phyloP scores from a whole-genome alignment of 768 basidiomycete genomes.

The Termitomyces sp. region DNA sequence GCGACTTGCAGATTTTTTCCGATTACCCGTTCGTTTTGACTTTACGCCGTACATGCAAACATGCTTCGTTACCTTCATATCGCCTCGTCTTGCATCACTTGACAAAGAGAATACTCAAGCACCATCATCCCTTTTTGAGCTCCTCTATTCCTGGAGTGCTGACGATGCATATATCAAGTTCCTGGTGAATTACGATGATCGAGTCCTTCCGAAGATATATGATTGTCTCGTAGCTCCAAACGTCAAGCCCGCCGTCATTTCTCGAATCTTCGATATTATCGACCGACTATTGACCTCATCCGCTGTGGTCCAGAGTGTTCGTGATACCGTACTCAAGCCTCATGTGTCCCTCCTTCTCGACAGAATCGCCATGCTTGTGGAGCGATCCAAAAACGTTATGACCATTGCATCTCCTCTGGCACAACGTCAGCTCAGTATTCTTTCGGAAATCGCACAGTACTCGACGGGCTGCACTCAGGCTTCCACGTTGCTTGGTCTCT shows the following conservation, averaged over 20 bases:
- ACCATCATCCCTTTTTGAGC: conserved; percentile 82
- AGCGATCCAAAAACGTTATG: conserved; percentile 48
- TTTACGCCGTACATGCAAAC: conserved; percentile 64
- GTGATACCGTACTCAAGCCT: conserved; percentile 56
- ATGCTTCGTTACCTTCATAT: conserved; percentile 69
- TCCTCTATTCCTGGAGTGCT: conserved; percentile 76
- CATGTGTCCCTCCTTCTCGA: conserved; percentile 67
- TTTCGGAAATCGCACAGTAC: conserved; percentile 76
- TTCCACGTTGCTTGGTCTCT: conserved; percentile 60
- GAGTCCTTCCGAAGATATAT: conserved; percentile 73
- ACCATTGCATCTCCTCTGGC: conserved; percentile 57
- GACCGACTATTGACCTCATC: conserved; percentile 62
- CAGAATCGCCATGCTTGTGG: conserved; percentile 66
- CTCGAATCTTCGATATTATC: conserved; percentile 79
- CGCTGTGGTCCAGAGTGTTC: conserved; percentile 41
- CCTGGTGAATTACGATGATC: conserved; percentile 65
- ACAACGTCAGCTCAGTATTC: conserved; percentile 76
- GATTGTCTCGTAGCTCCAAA: conserved; percentile 76
- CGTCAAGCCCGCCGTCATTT: conserved; percentile 83
- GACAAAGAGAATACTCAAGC: conserved; percentile 88
- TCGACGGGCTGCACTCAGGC: conserved; percentile 70
- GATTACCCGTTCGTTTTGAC: conserved; percentile 66
- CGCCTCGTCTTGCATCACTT: conserved; percentile 72
- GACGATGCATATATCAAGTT: conserved; percentile 51
- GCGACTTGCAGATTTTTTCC: conserved; percentile 86